Base-by-base conservation (phyloP, 1,284 basidiomycete genomes). In the Cutaneotrichosporon cavernicola region DNA sequence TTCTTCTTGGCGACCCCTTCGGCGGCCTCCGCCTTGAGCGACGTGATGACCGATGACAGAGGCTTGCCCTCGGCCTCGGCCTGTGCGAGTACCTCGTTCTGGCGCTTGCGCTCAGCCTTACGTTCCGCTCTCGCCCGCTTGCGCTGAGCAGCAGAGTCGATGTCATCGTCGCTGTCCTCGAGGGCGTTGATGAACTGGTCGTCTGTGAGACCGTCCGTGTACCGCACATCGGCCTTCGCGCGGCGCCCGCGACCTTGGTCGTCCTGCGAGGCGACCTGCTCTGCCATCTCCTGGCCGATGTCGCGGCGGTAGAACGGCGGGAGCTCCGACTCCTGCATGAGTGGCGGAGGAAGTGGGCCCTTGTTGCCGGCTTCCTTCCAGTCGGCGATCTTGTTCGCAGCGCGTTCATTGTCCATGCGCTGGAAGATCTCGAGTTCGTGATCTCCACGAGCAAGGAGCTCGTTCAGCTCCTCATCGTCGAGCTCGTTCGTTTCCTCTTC, bases 391-490 rank as follows among this genome's bases (percentile, higher is more conserved):
- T 85, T 83, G n/a, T 89, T 86, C 21, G 87, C 87, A 53, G 90
- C 88, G 36, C 97, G 88, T 73, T 93, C 86, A 21, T 85, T 73
- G 75, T 99, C 97, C 84, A 99, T 90, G 65, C 89, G 84, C 6
- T 89, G 85, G 85, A 97, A 99, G 65, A 91, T 82, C 11, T 79
- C 83, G 2, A 84, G 81, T 78, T 99, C 97, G 22, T 90, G 83
- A 16, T 98, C 95, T 8, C 84, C 86, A 66, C 97, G 90, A 16
- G 94, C 88, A 61, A 99, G 88, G 66, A 98, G 85, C 76, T 93
- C 90, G 81, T 99, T 99, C 70, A 99, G 86, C 79, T 99, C 97
- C 32, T 97, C 95, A 74, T 99, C 96, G 73, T 94, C 95, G 85
- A 97, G 90, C 76, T 97, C 94, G 49, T 92, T 92, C 5, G 90